phyloP scores from a whole-genome alignment of 352 stramenopile genomes.

The Phytophthora cajani region DNA sequence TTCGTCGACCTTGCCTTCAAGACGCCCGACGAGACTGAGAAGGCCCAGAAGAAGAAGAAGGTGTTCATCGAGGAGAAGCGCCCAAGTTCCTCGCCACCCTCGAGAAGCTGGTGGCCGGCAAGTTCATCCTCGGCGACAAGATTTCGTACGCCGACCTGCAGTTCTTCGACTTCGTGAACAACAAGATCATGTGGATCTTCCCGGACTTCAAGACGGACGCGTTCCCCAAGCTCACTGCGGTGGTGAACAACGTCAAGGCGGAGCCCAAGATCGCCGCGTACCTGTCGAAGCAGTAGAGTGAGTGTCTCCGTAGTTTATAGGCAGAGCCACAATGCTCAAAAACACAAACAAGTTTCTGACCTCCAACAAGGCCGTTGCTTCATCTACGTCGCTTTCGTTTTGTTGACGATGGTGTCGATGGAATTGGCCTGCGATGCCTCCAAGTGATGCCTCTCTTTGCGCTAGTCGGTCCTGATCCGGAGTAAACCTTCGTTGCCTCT shows the following conservation, averaged over 20 bases:
- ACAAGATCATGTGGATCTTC: slow-evolving; percentile 35
- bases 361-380: too few relatives aligned
- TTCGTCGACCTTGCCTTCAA: slow-evolving; percentile 35
- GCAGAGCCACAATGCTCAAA: too few relatives aligned
- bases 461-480: too few relatives aligned
- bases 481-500: too few relatives aligned
- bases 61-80: slow-evolving; percentile 45
- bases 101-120: slow-evolving; percentile 52
- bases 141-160: slow-evolving; percentile 48
- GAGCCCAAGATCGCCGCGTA: too few relatives aligned
- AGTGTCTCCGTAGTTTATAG: too few relatives aligned
- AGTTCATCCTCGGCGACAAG: slow-evolving; percentile 61
- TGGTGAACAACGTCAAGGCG: slow-evolving; percentile 18
- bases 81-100: slow-evolving; percentile 45
- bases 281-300: too few relatives aligned
- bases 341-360: too few relatives aligned
- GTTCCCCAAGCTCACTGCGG: slow-evolving; percentile 48
- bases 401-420: too few relatives aligned
- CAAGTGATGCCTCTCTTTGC: too few relatives aligned
- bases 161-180: slow-evolving; percentile 52
- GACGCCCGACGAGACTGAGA: slow-evolving; percentile 43
- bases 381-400: too few relatives aligned
- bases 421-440: too few relatives aligned
- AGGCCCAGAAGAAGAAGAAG: slow-evolving; percentile 53
- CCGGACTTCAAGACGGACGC: slow-evolving; percentile 1